phyloP scores from a whole-genome alignment of 805 yeast species.

The Kuraishia ogatae region DNA sequence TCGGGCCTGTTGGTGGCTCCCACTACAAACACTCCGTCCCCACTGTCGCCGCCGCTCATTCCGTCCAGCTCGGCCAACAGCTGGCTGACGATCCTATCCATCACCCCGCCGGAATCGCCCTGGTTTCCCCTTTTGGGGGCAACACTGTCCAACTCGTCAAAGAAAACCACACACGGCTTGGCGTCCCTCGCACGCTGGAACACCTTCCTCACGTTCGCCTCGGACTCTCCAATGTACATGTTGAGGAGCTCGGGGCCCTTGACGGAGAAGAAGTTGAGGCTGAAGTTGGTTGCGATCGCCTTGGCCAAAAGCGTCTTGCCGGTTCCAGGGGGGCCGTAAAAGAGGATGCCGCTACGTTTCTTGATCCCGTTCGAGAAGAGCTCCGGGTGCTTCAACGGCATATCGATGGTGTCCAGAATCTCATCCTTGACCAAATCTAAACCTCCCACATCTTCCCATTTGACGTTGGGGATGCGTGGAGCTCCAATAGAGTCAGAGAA shows the following conservation, averaged over 20 bases:
- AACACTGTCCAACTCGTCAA: slow-evolving; percentile 95
- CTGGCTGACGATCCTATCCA: slow-evolving; percentile 97
- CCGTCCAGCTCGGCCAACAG: slow-evolving; percentile 92
- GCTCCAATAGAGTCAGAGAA: slow-evolving; percentile 95
- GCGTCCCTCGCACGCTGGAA: slow-evolving; percentile 95
- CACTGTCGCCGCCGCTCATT: slow-evolving; percentile 74
- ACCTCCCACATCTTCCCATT: slow-evolving; percentile 98
- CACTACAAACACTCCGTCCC: slow-evolving; percentile 91
- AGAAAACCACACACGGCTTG: slow-evolving; percentile 93
- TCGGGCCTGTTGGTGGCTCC: slow-evolving; percentile 99
- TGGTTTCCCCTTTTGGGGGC: slow-evolving; percentile 98
- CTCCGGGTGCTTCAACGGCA: slow-evolving; percentile 92
- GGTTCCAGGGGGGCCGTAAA: slow-evolving; percentile 98
- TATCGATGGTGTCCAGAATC: slow-evolving; percentile 89
- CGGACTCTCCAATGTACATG: slow-evolving; percentile 98
- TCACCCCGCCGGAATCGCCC: slow-evolving; percentile 98
- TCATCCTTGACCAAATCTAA: slow-evolving; percentile 84
- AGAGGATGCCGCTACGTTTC: slow-evolving; percentile 87
- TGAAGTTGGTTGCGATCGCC: slow-evolving; percentile 93
- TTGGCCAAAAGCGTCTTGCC: slow-evolving; percentile 94
- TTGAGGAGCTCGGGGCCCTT: slow-evolving; percentile 95
- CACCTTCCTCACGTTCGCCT: slow-evolving; percentile 91
- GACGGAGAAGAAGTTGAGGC: slow-evolving; percentile 89
- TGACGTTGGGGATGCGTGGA: slow-evolving; percentile 88
- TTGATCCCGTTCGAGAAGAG: slow-evolving; percentile 82